A percentile compares a stretch with the other conserved stretches of the same genome.
Conservation (phyloP, 1,139 yeast genomes). For the Candida glucosophila region DNA sequence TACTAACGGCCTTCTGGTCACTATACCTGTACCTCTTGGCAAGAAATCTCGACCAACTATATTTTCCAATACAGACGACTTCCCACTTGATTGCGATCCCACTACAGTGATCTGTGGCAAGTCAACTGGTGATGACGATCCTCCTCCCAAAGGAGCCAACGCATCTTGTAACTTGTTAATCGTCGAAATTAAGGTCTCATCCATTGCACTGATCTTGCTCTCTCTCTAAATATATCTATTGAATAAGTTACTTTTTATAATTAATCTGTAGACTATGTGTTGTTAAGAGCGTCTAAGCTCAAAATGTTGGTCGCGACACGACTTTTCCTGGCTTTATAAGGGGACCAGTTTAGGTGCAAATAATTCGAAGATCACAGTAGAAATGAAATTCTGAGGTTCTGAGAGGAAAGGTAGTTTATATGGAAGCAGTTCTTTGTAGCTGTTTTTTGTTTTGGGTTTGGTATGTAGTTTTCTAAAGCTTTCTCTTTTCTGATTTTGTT, state of each 20-base stretch:
- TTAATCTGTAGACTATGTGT: too few relatives aligned
- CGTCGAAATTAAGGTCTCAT: constrained; percentile 79
- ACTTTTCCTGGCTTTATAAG: constrained; percentile 3
- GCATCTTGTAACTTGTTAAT: constrained; percentile 93
- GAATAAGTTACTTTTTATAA: neutral
- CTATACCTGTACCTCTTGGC: constrained; percentile 95
- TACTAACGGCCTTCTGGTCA: constrained; percentile 86
- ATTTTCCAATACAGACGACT: constrained; percentile 87
- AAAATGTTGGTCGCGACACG: too few relatives aligned
- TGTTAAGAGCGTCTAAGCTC: too few relatives aligned
- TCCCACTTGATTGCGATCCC: constrained; percentile 93
- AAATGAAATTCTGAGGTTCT: too few relatives aligned
- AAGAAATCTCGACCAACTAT: constrained; percentile 92
- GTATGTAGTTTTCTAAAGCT: constrained; percentile 4
- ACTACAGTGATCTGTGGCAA: constrained; percentile 95
- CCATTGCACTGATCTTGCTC: constrained; percentile 46
- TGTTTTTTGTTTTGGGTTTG: too few relatives aligned
- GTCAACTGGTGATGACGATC: constrained; percentile 77
- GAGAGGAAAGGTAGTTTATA: too few relatives aligned
- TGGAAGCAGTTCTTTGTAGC: too few relatives aligned
- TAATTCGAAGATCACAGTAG: too few relatives aligned
- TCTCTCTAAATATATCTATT: constrained; percentile 1
- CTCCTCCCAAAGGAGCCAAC: constrained; percentile 86
- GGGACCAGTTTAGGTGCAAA: too few relatives aligned
- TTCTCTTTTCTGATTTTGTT: too few relatives aligned